Evolutionary conservation across 2,329 filamentous ascomycete genomes (phyloP), one percentile per base, ranked within the genome.

Genomic region (Hymenoscyphus fructigenus): DNA sequence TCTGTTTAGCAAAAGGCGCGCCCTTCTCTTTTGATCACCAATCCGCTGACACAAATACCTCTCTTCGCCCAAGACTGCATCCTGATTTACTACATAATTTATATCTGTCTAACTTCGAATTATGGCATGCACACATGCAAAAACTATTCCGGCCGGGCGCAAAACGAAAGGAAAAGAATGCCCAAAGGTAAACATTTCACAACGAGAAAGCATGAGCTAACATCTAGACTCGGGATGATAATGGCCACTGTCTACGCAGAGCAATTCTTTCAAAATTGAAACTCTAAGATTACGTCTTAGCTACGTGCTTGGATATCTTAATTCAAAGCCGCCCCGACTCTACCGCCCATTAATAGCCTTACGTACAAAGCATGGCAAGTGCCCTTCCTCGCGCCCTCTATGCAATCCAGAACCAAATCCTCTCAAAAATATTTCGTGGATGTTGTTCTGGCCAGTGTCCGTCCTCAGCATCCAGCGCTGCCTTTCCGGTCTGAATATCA

Each of bases 331-430:
- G 23, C n/a, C 9, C 57, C 14, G 17, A 38, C n/a, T 14, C 36
- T 28, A 50, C 55, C 28, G 26, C 55, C 55, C 55, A 57, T 34
- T 53, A 53, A 23, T 15, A 57, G 28, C 56, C 57, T 32, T 41
- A 28, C 14, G 34, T 41, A 41, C 44, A 44, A 62, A n/a, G 32
- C 53, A 62, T n/a, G 34, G 56, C 41, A 36, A 64, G 57, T 59
- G 47, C 47, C 56, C 29, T 34, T 47, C 12, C 15, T 14, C 32
- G 7, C 44, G 20, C 15, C 28, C 61, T 67, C 66, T 73, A 81
- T 20, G 77, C 79, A 72, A 82, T 74, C 79, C 79, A 82, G 71
- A 79, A 80, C 79, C 80, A 82, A 4, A 79, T 69, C 66, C 71
- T 78, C 72, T 82, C 76, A 12, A 78, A 57, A 66, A 77, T 73